Base-by-base conservation (phyloP, 495 filamentous ascomycete species). In the Cercophora samala region DNA sequence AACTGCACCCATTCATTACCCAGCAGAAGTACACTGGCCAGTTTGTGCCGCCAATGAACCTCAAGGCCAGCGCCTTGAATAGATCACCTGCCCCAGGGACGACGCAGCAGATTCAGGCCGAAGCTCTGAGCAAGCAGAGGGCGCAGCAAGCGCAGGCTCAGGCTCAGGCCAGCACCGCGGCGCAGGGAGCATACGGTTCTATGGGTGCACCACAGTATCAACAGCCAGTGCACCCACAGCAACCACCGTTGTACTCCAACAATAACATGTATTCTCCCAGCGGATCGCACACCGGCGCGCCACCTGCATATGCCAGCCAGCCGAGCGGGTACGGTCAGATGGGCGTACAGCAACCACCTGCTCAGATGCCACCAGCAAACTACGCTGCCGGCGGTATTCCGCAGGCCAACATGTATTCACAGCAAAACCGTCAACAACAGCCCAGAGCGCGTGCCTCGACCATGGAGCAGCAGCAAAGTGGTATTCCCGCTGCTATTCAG, bases 1-100 rank as follows among this genome's bases (percentile, higher is more conserved):
- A 97, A 73, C 76, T 97, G 71, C 96, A 99, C 72, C 96, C 96
- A 4, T 99, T 99, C 81, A 99, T 99, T 72, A 99, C 96, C 0
- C 96, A 99, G 72, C 90, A 95, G 69, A 99, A 99, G 79, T 98
- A 89, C 74, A 97, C 93, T 0, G 93, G 92, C 17, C 92, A 91
- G 6, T 99, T 98, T 73, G 89, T 97, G 37, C 96, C 96, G n/a
- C 96, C 94, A 9, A 96, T 97, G 92, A 97, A 96, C 69, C 79
- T 97, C 56, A 97, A 96, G 77, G 87, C 92, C 51, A 91, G 89
- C 54, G 88, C 91, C 13, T 79, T 90, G 26, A 91, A 89, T 70
- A 88, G 93, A 72, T 96, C 95, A 9, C 91, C 94, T 8, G 93
- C 96, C 58, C 94, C 96, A 4, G 93, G 95, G n/a, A 93, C 96